Conservation (phyloP, 345 rosid species). For the Arabis hirsuta region DNA sequence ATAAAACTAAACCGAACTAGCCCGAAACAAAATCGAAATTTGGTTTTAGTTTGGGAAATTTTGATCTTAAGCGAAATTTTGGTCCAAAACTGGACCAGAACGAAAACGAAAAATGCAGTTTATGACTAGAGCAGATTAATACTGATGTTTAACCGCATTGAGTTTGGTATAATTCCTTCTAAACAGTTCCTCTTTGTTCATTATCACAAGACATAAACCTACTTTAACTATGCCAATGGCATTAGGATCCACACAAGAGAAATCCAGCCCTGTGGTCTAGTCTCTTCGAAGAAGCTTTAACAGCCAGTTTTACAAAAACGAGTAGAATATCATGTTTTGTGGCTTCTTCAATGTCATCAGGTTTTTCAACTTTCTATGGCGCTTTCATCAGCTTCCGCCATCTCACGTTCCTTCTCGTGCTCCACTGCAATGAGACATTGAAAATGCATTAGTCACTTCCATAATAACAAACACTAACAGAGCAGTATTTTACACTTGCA, state of each 20-base stretch:
- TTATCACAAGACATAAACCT: background rate
- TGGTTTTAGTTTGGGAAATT: background rate
- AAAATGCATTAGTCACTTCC: slow-evolving; percentile 10
- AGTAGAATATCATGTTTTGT: slow-evolving; percentile 4
- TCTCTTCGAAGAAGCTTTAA: slow-evolving; percentile 18
- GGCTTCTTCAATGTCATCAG: slow-evolving; percentile 9
- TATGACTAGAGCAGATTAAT: too few species aligned
- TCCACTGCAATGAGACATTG: slow-evolving; percentile 56
- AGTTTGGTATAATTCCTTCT: too few species aligned
- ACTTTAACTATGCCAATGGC: background rate
- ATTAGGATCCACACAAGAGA: background rate
- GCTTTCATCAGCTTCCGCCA: slow-evolving; percentile 50
- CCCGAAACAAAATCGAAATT: background rate
- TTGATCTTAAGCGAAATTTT: background rate
- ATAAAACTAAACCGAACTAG: background rate
- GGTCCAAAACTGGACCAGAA: too few species aligned
- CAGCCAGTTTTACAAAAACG: slow-evolving; percentile 3
- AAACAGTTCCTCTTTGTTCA: background rate
- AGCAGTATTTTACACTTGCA: background rate
- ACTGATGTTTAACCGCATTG: background rate
- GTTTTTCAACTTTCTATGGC: slow-evolving; percentile 42
- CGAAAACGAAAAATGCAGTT: background rate
- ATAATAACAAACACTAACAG: background rate
- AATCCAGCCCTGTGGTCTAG: slow-evolving; percentile 13
- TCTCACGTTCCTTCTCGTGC: slow-evolving; percentile 63